phyloP scores from a whole-genome alignment of 2,329 filamentous ascomycete genomes.

The Colletotrichum sp. region DNA sequence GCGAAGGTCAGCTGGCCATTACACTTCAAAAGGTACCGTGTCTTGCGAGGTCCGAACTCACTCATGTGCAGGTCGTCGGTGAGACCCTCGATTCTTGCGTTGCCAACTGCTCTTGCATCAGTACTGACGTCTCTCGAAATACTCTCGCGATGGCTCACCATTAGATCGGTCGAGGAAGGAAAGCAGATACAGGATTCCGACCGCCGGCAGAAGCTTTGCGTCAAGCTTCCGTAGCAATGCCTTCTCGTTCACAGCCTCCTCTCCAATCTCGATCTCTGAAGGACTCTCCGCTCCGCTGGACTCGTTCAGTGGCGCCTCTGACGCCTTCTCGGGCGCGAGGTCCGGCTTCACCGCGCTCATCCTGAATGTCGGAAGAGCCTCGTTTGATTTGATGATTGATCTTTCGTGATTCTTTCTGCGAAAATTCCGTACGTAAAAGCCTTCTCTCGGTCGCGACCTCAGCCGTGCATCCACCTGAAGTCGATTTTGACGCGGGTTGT shows the following conservation, averaged over 20 bases:
- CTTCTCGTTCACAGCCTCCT: constrained; percentile 53
- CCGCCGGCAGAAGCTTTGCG: constrained; percentile 53
- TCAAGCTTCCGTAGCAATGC: constrained; percentile 64
- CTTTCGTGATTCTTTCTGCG: background rate
- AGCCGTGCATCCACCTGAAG: background rate
- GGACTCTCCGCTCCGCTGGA: background rate
- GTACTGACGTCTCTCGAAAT: constrained; percentile 24
- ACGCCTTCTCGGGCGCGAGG: constrained; percentile 6
- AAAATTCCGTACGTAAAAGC: background rate
- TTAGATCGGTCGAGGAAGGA: constrained; percentile 65
- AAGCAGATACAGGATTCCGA: constrained; percentile 59
- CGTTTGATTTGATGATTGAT: background rate
- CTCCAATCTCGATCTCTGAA: background rate
- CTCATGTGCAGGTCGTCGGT: constrained; percentile 57
- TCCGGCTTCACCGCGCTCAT: constrained; percentile 1
- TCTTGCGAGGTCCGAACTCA: constrained; percentile 32
- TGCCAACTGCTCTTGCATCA: constrained; percentile 51
- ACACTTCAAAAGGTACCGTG: constrained; percentile 29
- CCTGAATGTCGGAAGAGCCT: background rate
- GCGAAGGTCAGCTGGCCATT: constrained; percentile 5
- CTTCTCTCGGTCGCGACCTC: background rate
- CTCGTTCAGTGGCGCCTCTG: background rate
- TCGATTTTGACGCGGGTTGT: background rate
- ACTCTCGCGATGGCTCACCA: constrained; percentile 43
- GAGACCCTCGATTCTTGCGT: constrained; percentile 62